Evolutionary conservation across 2,329 filamentous ascomycete species (phyloP).

Genomic region (Diplodia mutila): DNA sequence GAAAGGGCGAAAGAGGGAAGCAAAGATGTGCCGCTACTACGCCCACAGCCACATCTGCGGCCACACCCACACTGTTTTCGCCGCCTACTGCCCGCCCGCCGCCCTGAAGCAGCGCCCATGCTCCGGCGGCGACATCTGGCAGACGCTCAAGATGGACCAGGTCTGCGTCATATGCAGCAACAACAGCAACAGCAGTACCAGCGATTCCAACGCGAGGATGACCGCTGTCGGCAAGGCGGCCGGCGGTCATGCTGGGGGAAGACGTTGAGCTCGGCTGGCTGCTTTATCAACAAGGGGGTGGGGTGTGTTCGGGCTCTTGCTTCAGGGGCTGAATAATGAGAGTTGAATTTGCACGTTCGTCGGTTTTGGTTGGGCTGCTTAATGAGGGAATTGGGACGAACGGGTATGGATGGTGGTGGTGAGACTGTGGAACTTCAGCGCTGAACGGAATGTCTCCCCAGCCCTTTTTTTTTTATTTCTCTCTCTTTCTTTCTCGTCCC

Average conservation of each 20-base stretch:
- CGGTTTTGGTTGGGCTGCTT: no score
- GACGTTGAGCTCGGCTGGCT: not conserved
- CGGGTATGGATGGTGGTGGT: no score
- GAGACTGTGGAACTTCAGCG: no score
- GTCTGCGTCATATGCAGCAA: slow-evolving; percentile 35
- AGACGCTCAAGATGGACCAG: slow-evolving; percentile 41
- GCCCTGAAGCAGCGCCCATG: slow-evolving; percentile 40
- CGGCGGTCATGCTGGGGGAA: not conserved
- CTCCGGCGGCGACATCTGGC: slow-evolving; percentile 39
- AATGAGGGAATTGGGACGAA: no score
- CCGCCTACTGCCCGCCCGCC: slow-evolving; percentile 38
- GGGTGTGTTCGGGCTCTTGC: no score
- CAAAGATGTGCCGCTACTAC: slow-evolving; percentile 53
- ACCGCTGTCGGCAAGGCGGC: not conserved
- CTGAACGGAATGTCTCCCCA: no score
- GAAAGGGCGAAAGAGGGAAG: not conserved
- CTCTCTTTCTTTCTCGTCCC: no score
- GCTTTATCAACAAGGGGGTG: not conserved
- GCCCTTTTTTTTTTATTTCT: no score
- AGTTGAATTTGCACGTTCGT: no score
- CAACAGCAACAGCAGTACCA: slow-evolving; percentile 6
- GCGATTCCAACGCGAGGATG: not conserved
- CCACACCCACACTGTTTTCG: slow-evolving; percentile 48
- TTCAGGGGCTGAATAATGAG: no score
- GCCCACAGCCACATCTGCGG: slow-evolving; percentile 52